Percentiles rank a stretch among this genome's conserved stretches.
phyloP scores from a whole-genome alignment of 257 asterid genomes.

The Solanum etuberosum region DNA sequence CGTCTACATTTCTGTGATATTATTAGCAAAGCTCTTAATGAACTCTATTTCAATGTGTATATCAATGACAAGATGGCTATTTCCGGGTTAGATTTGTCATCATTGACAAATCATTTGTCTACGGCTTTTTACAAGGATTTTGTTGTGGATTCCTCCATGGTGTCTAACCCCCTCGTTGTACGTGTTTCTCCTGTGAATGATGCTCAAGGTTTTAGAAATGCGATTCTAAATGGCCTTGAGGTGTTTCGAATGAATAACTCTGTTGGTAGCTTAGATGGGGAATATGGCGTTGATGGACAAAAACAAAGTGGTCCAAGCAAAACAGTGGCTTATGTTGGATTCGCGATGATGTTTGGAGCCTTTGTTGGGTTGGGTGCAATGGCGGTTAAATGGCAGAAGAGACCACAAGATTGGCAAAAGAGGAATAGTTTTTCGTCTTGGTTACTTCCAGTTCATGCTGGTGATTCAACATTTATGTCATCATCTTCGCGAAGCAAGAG shows the following conservation, averaged over 20 bases:
- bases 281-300: conserved; percentile 36
- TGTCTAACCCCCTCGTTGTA: conserved; percentile 28
- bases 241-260: conserved; percentile 59
- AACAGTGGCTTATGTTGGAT: conserved; percentile 11
- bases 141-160: conserved; percentile 48
- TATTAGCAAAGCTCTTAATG: conserved; percentile 9
- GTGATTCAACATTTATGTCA: conserved; percentile 31
- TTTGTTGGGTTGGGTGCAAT: conserved; percentile 16
- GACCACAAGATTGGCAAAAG: conserved; percentile 18
- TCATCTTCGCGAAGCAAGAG: conserved; percentile 37
- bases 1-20: conserved; percentile 12
- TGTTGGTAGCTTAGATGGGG: conserved; percentile 58
- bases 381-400: conserved; percentile 15
- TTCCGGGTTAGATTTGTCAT: conserved; percentile 35
- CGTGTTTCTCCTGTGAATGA: conserved; percentile 53
- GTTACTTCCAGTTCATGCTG: conserved; percentile 29
- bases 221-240: conserved; percentile 58
- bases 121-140: conserved; percentile 51
- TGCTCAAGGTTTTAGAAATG: conserved; percentile 37
- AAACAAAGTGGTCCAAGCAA: conserved; percentile 8
- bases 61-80: conserved; percentile 9
- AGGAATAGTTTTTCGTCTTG: conserved; percentile 14
- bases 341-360: conserved; percentile 18
- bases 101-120: conserved; percentile 32
- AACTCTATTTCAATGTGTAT: conserved; percentile 13